Conservation (phyloP, 1,284 basidiomycete species). For the Microbotryomycetes sp. region DNA sequence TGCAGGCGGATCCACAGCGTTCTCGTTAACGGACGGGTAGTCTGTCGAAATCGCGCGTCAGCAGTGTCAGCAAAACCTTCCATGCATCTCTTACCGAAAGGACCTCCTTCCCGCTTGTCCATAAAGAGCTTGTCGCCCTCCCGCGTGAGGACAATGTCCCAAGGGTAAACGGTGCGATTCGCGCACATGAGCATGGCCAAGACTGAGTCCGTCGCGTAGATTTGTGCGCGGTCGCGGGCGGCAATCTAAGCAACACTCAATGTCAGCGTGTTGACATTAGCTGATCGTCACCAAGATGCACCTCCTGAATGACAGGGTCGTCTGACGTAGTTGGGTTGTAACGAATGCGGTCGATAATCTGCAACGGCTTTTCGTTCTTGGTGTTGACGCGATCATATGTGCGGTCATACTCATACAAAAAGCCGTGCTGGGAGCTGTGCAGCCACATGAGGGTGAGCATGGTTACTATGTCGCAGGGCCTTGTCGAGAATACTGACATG, state of each 20-base stretch:
- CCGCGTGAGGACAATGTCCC: constrained; percentile 94
- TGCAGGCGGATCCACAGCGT: constrained; percentile 88
- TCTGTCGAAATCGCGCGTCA: constrained; percentile 44
- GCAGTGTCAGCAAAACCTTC: not conserved
- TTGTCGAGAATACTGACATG: constrained; percentile 52
- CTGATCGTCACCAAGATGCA: constrained; percentile 38
- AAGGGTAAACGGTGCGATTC: constrained; percentile 90
- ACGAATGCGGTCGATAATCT: constrained; percentile 87
- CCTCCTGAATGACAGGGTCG: constrained; percentile 88
- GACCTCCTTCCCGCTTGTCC: constrained; percentile 96
- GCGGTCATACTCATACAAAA: constrained; percentile 89
- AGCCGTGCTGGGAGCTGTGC: constrained; percentile 73
- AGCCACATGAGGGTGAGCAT: not conserved
- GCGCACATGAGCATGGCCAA: constrained; percentile 95
- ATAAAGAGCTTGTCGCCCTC: constrained; percentile 92
- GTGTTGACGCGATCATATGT: constrained; percentile 92
- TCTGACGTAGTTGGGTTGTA: constrained; percentile 98
- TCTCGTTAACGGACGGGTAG: constrained; percentile 97
- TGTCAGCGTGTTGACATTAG: not conserved
- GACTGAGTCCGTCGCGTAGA: constrained; percentile 94
- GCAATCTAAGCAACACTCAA: constrained; percentile 52
- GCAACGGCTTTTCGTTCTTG: constrained; percentile 80
- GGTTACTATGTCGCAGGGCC: not conserved
- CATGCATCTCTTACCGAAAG: constrained; percentile 53
- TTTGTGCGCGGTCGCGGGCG: constrained; percentile 65